phyloP scores from a whole-genome alignment of 2,329 filamentous ascomycete genomes.

The Tolypocladium tundrense region DNA sequence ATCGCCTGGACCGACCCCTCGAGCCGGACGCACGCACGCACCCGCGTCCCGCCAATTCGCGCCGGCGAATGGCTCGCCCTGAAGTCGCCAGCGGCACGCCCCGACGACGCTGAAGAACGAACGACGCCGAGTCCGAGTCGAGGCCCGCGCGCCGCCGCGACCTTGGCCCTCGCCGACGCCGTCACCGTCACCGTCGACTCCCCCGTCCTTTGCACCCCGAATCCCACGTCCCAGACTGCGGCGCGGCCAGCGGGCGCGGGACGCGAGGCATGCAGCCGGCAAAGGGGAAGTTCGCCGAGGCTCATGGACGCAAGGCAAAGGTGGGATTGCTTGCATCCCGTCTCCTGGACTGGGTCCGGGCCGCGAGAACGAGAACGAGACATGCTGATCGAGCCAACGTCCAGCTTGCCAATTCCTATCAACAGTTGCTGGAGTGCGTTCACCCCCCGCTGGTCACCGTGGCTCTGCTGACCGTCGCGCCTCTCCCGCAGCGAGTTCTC shows the following conservation, averaged over 20 bases:
- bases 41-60: neutral
- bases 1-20: neutral
- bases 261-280: constrained; percentile 39
- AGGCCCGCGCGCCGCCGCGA: neutral
- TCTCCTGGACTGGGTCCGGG: neutral
- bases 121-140: neutral
- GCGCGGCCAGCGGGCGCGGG: constrained; percentile 9
- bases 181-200: neutral
- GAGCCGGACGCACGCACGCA: neutral
- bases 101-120: neutral
- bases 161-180: neutral
- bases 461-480: neutral
- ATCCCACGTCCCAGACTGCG: neutral
- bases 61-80: neutral
- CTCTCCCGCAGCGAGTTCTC: constrained; percentile 67
- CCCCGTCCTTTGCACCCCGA: neutral
- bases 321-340: constrained; percentile 17
- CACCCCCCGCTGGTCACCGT: neutral
- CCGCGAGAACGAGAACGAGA: neutral
- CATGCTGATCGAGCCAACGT: neutral
- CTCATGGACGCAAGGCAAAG: constrained; percentile 53
- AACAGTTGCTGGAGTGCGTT: constrained; percentile 84
- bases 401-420: constrained; percentile 92
- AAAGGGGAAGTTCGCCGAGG: constrained; percentile 43
- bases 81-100: neutral